phyloP scores from a whole-genome alignment of 2,329 filamentous ascomycete species.

The Rutstroemia sp. region DNA sequence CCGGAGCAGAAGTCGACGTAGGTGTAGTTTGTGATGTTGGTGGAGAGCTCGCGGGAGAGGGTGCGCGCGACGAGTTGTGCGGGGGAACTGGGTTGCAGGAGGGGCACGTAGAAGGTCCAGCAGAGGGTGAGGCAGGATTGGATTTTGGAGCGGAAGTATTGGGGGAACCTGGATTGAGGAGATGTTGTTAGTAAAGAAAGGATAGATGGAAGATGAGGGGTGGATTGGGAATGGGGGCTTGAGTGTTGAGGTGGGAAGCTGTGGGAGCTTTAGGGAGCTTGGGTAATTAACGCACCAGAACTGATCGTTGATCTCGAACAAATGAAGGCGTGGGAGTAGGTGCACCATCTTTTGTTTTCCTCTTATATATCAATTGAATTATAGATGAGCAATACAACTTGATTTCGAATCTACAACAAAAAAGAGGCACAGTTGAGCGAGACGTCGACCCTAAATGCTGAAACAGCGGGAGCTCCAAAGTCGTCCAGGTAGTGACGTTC shows the following conservation, averaged over 20 bases:
- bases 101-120: conserved; percentile 54
- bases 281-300: conserved; percentile 42
- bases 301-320: conserved; percentile 63
- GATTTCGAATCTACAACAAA: no score
- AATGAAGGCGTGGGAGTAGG: conserved; percentile 50
- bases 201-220: neutral
- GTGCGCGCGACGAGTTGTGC: conserved; percentile 52
- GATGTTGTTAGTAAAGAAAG: neutral
- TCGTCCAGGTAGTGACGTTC: no score
- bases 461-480: neutral
- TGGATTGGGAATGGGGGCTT: neutral
- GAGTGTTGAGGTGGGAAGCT: conserved; percentile 10
- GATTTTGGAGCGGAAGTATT: conserved; percentile 55
- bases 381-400: no score
- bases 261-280: neutral
- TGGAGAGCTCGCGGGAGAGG: conserved; percentile 44
- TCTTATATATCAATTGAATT: no score
- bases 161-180: conserved; percentile 48
- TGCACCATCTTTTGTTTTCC: conserved; percentile 35
- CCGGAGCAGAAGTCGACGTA: conserved; percentile 74
- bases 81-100: conserved; percentile 49
- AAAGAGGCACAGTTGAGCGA: neutral
- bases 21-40: conserved; percentile 44
- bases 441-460: neutral
- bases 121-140: conserved; percentile 57